Evolutionary conservation across 495 filamentous ascomycete genomes (phyloP).

Genomic region (Diplogelasinospora grovesii): DNA sequence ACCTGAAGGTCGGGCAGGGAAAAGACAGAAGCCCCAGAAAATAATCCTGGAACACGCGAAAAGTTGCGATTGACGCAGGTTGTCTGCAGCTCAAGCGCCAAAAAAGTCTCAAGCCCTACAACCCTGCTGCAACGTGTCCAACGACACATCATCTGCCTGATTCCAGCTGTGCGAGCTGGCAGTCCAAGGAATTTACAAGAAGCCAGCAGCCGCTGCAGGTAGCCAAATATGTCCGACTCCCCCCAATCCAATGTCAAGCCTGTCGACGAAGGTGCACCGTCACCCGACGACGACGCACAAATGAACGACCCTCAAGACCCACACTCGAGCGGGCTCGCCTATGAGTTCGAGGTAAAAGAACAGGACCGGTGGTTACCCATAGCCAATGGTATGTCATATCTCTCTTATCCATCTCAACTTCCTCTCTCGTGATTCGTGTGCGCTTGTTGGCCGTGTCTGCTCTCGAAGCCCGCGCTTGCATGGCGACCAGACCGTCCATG

Average conservation of each 20-base stretch:
- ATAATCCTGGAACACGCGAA: conserved; percentile 33
- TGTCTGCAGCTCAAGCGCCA: conserved; percentile 42
- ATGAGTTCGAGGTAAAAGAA: conserved; percentile 99
- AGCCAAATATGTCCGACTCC: conserved; percentile 88
- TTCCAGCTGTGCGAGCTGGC: conserved; percentile 47
- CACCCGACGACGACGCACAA: conserved; percentile 74
- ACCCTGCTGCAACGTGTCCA: conserved; percentile 49
- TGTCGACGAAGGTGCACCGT: conserved; percentile 86
- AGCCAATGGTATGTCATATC: conserved; percentile 79
- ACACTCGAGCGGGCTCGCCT: conserved; percentile 53
- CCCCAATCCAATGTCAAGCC: conserved; percentile 92
- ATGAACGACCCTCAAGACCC: conserved; percentile 55
- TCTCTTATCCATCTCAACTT: conserved; percentile 23
- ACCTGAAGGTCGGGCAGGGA: conserved; percentile 41
- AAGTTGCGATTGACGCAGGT: conserved; percentile 39
- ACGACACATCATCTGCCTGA: conserved; percentile 45
- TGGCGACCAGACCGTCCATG: conserved; percentile 28
- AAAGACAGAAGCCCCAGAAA: conserved; percentile 38
- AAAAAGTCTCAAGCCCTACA: conserved; percentile 40
- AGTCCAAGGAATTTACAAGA: conserved; percentile 52
- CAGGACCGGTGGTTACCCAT: conserved; percentile 99
- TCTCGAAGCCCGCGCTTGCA: conserved; percentile 30
- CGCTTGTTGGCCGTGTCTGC: conserved; percentile 22
- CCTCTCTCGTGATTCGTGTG: conserved; percentile 44
- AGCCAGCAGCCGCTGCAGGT: conserved; percentile 57